Evolutionary conservation across 2,329 filamentous ascomycete species (phyloP), one percentile per base, ranked within the genome.

Genomic region (Hirsutella rhossiliensis): DNA sequence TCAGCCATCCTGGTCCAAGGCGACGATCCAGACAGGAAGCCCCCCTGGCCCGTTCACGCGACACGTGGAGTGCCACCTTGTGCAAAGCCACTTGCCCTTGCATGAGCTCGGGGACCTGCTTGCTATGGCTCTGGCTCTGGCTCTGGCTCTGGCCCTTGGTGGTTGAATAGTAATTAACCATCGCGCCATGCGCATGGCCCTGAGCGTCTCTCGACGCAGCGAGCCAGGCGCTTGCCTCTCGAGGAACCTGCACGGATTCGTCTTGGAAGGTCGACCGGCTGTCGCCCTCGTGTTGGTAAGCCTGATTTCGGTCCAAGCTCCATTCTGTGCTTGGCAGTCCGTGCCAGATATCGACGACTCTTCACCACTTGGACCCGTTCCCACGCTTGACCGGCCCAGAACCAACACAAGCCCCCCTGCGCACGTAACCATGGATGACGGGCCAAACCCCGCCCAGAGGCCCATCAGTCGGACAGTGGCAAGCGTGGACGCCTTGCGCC

Each of bases 21-120:
- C 41, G 42, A 27, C 42, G 42, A 43, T 43, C 37, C 29, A 23
- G n/a, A 28, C 42, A 18, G 29, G 42, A 31, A 13, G 2, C 28
- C 34, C 36, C 37, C 42, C 27, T 36, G 13, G 42, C 28, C n/a
- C 37, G 42, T 23, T 36, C 42, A 43, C 42, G 42, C 42, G 42
- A 40, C 42, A n/a, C 17, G 42, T 43, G 42, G 42, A 31, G 42
- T 32, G 37, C 28, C 23, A 38, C n/a, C n/a, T 20, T 12, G 17
- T 9, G 11, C 11, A 28, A 30, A 18, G 30, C 31, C 23, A 9
- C 3, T 27, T 27, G 23, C 23, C 23, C 23, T 27, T 27, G 23
- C 23, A 27, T 27, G 23, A 27, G 4, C 9, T 27, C 9, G 23
- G 9, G 6, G 23, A 7, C 23, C 23, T 27, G 23, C 23, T 9